Evolutionary conservation across 2,329 filamentous ascomycete genomes (phyloP), one percentile per base, ranked within the genome.

Genomic region (Xylaria sp.): DNA sequence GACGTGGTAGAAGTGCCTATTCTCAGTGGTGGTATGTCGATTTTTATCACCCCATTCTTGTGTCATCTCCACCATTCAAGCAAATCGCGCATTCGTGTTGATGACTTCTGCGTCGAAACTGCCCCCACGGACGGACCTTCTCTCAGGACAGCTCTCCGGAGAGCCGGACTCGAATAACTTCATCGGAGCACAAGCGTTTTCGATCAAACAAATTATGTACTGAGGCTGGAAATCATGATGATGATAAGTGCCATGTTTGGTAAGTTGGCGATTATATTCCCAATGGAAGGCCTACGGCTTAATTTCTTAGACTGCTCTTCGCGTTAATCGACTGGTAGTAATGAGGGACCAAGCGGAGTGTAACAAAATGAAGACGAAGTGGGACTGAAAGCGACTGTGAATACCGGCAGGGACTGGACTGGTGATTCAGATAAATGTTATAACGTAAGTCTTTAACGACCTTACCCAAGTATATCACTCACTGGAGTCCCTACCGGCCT

Each of bases 81-180:
- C 67, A 69, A 69, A 69, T 67, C 67, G 67, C 67, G 67, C 67
- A 69, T 56, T 15, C 33, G 9, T 33, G 13, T 42, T 51, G n/a
- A 59, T 20, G 36, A 53, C 36, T 31, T 36, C 38, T 36, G 46
- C 40, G 46, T 54, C 40, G 4, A n/a, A 58, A 23, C 28, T 40
- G 20, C 54, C 56, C 33, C 60, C 59, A 33, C 48, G 31, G 38
- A 59, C 36, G 33, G 53, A 38, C 23, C 23, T 11, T 33, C 13
- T 62, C 23, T 26, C 44, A 26, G n/a, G 26, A 20, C 10, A 38
- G 44, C n/a, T 40, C 44, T 51, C 15, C 17, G 28, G 40, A 20
- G 11, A 28, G 26, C 20, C 31, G 36, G 26, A 28, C 42, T 46
- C 13, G 31, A 54, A 36, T 20, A n/a, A 56, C n/a, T 17, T 11